A percentile compares a stretch with the other conserved stretches of the same genome.
These are phyloP conservation scores for Saccharomycopsis sp. DNA, from an alignment of 805 yeast genomes.

Conservation along the genomic window DNA sequence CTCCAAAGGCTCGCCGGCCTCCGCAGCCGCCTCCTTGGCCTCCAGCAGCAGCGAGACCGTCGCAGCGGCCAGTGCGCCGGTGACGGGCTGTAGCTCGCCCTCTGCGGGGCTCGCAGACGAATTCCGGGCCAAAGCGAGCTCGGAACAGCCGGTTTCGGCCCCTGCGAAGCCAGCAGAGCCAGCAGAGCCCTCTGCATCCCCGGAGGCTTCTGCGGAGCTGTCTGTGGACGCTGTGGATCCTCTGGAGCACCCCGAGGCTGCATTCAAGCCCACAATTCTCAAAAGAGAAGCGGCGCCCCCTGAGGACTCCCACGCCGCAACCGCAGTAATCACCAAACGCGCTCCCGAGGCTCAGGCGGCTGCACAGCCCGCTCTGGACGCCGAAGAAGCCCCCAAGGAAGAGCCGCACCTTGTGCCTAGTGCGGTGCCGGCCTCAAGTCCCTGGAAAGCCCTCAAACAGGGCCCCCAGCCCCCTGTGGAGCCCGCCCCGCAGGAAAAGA, in stretches of 20 bases:
- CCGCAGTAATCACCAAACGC: not conserved
- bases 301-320: not conserved
- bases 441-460: not conserved
- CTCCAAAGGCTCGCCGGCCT: not conserved
- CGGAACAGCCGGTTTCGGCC: not conserved
- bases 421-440: not conserved
- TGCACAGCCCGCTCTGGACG: not conserved
- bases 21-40: not conserved
- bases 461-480: too few species aligned
- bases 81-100: not conserved
- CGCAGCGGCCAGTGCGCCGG: not conserved
- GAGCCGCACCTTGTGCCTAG: not conserved
- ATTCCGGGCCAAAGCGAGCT: too few species aligned
- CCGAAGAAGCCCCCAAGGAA: not conserved
- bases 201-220: not conserved
- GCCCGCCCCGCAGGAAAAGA: too few species aligned
- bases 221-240: not conserved
- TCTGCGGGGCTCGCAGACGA: not conserved
- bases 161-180: too few species aligned
- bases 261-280: slow-evolving; percentile 3
- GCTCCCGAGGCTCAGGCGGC: not conserved
- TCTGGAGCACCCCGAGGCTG: not conserved
- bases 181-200: too few species aligned
- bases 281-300: not conserved
- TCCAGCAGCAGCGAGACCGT: too few species aligned